Evolutionary conservation across 116 monocot species (phyloP), one percentile per base, ranked within the genome.

Genomic region (Dioscorea cayenensis): DNA sequence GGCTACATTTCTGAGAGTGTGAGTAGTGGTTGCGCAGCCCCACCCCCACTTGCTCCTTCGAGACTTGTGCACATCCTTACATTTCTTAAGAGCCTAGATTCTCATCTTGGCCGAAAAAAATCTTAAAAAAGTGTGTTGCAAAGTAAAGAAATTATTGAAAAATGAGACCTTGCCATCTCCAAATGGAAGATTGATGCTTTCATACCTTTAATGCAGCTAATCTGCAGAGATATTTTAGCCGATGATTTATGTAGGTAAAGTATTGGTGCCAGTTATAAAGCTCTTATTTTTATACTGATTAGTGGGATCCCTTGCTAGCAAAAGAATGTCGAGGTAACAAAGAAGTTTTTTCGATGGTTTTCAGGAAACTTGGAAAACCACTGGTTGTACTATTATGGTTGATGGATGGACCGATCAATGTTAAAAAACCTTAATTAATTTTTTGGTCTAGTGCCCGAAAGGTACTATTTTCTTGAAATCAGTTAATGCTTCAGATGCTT

Each of bases 341-440:
- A 71, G 52, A 23, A 48, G 5, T 72, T 43, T 17, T 28, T 91
- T 60, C 1, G 89, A 87, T 22, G 73, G 75, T 7, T 91, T 64
- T 75, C 86, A 72, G 73, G 63, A 23, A 17, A 79, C 80, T 3
- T 99, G 99, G 99, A 72, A 70, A 63, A 64, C 1, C 82, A 99
- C 86, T 2, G 99, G 99, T 0, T 99, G 99, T 51, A 87, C 99
- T 9, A 36, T 99, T 7, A 71, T 99, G 80, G 91, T 91, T 1
- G 94, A 99, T 76, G 94, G 94, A 65, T 91, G 87, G 86, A 79
- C 65, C 13, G 79, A 84, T 0, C 74, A 80, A 28, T 75, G 48
- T 19, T 85, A 87, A n/a, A 86, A 75, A 59, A 94, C 80, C 6
- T 17, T 91, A 63, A 94, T 49, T 25, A 25, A 25, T 25, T 25